Evolutionary conservation across 1,139 yeast species (phyloP).

Genomic region (Geotrichum aggregatum): DNA sequence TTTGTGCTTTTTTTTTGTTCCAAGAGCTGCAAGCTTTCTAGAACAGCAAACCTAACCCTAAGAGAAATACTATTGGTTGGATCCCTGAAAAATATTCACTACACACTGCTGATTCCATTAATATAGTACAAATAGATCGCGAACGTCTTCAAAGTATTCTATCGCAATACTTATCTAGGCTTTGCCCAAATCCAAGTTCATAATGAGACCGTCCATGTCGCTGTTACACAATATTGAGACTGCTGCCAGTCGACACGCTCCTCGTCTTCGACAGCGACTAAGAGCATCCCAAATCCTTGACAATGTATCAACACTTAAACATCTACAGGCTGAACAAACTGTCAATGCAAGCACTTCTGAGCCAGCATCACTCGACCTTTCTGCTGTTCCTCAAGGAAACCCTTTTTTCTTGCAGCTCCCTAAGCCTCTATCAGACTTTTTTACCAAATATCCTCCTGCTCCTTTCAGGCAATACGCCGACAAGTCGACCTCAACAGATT

Average conservation of each 20-base stretch:
- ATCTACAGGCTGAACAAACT: slow-evolving; percentile 14
- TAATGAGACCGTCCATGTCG: slow-evolving; percentile 15
- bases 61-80: neutral
- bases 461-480: slow-evolving; percentile 66
- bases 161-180: neutral
- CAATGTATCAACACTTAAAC: slow-evolving; percentile 10
- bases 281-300: slow-evolving; percentile 14
- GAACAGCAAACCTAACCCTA: neutral
- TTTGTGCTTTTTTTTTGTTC: too few relatives aligned
- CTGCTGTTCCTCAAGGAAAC: slow-evolving; percentile 22
- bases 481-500: slow-evolving; percentile 61
- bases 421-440: slow-evolving; percentile 64
- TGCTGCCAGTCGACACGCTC: slow-evolving; percentile 13
- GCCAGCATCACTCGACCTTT: slow-evolving; percentile 8
- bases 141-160: neutral
- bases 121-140: neutral
- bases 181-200: neutral
- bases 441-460: slow-evolving; percentile 78
- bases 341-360: slow-evolving; percentile 20
- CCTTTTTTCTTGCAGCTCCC: slow-evolving; percentile 51
- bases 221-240: slow-evolving; percentile 16
- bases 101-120: neutral
- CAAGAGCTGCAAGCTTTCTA: neutral
- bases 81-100: neutral
- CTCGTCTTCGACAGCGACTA: slow-evolving; percentile 20